Base-by-base conservation (phyloP, 257 asterid species). In the Solanum dulcamara region DNA sequence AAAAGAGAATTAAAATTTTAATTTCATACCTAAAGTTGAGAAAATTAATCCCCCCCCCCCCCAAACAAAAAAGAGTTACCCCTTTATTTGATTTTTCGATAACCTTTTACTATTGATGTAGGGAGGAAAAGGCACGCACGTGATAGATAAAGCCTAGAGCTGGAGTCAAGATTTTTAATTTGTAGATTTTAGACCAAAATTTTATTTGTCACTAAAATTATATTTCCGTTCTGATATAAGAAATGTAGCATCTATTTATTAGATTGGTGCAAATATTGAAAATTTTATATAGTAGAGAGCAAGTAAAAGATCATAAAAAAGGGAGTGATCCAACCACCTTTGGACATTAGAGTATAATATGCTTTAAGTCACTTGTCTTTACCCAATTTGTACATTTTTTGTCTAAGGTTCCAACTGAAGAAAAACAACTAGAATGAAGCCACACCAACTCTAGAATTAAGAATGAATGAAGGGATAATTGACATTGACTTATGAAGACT, bases 371-470 rank as follows among this genome's bases (percentile, higher is more conserved):
- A 81, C 14, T 75, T 66, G 74, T 86, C 86, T 79, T 55, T 15
- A 90, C 93, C 91, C 89, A 90, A 91, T 92, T 87, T 62, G 37
- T 85, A 83, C 46, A 87, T 84, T 85, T 84, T 84, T 84, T 85
- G 84, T 81, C 82, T 79, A 87, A 85, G 91, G 91, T 89, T 89
- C 90, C 81, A 83, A 83, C 83, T 77, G 85, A 38, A 87, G 83
- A 67, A 83, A 90, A 85, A 91, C 93, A 90, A 92, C 84, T 70
- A 87, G 91, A 88, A 84, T 75, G 85, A 30, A 83, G 87, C 91
- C 91, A 91, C 79, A 89, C 89, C 96, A 86, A 89, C 92, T 87
- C 89, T 71, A 46, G 62, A 90, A 86, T 90, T 89, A 90, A 85
- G 88, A 90, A 83, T 88, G 81, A 86, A 81, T 83, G 74, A 87